Evolutionary conservation across 2,329 filamentous ascomycete genomes (phyloP).

Genomic region (Colletotrichum sp.): DNA sequence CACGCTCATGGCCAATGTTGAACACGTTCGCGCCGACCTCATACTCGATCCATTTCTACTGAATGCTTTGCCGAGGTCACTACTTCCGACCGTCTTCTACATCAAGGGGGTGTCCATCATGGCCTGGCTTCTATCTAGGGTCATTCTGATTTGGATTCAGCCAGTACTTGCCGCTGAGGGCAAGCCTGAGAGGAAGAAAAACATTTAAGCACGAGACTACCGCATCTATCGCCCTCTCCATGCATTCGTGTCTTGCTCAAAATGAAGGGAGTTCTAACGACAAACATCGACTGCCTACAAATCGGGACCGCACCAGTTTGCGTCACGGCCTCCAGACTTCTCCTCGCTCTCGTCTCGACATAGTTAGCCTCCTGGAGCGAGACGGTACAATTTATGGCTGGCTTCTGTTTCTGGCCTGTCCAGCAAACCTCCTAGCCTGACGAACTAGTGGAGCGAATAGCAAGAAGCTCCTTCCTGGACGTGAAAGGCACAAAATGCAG

Average conservation of each 20-base stretch:
- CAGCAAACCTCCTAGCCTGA: neutral
- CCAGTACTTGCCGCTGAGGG: constrained; percentile 27
- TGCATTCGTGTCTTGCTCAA: constrained; percentile 5
- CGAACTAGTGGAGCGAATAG: neutral
- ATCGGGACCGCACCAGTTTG: neutral
- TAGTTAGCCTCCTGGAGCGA: neutral
- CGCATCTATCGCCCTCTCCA: neutral
- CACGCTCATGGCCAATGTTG: constrained; percentile 76
- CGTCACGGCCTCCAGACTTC: neutral
- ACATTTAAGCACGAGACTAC: constrained; percentile 8
- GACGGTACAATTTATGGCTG: neutral
- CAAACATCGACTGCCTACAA: constrained; percentile 6
- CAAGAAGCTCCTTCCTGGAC: neutral
- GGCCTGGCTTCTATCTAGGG: constrained; percentile 48
- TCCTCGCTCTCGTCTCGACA: neutral
- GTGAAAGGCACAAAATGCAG: neutral
- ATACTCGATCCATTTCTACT: constrained; percentile 86
- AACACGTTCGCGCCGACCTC: constrained; percentile 77
- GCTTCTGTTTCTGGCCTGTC: neutral
- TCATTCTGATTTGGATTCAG: constrained; percentile 36
- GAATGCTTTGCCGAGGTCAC: constrained; percentile 79
- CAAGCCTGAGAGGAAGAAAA: constrained; percentile 44
- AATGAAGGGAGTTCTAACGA: constrained; percentile 11
- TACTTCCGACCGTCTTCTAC: constrained; percentile 75
- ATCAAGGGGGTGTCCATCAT: constrained; percentile 63